phyloP scores from a whole-genome alignment of 805 yeast species.

The Candida montana region DNA sequence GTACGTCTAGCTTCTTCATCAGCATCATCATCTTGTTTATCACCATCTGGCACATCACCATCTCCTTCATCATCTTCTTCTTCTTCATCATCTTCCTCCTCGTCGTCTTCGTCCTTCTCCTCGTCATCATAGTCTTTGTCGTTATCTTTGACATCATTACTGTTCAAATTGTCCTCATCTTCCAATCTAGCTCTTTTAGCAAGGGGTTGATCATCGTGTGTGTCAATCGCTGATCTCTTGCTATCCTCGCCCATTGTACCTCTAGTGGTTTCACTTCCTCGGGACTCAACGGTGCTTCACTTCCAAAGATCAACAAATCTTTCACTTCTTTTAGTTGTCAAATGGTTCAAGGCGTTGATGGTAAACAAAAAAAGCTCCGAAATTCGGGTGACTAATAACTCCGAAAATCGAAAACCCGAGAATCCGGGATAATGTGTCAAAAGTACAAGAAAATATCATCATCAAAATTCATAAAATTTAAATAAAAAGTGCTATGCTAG shows the following conservation, averaged over 20 bases:
- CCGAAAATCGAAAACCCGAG: no score
- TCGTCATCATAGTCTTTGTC: constrained; percentile 16
- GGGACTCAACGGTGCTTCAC: no score
- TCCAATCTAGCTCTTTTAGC: constrained; percentile 24
- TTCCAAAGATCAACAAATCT: not conserved
- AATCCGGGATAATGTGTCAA: not conserved
- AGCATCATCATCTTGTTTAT: constrained; percentile 22
- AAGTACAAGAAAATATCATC: no score
- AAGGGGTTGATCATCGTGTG: constrained; percentile 25
- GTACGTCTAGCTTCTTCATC: constrained; percentile 33
- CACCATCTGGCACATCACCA: constrained; percentile 22
- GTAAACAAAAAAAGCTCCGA: not conserved
- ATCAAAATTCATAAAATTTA: no score
- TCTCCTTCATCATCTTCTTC: constrained; percentile 21
- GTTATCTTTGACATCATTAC: constrained; percentile 18
- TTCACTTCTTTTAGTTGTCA: not conserved
- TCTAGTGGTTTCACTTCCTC: not conserved
- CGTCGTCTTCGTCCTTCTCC: constrained; percentile 23
- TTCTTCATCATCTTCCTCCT: constrained; percentile 21
- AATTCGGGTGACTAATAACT: not conserved
- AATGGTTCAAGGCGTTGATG: not conserved
- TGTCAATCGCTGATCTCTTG: constrained; percentile 14
- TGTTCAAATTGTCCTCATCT: constrained; percentile 23
- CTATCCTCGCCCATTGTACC: constrained; percentile 9
- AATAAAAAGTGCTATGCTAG: no score